Conservation (phyloP, 257 asterid species). For the Salvia splendens region DNA sequence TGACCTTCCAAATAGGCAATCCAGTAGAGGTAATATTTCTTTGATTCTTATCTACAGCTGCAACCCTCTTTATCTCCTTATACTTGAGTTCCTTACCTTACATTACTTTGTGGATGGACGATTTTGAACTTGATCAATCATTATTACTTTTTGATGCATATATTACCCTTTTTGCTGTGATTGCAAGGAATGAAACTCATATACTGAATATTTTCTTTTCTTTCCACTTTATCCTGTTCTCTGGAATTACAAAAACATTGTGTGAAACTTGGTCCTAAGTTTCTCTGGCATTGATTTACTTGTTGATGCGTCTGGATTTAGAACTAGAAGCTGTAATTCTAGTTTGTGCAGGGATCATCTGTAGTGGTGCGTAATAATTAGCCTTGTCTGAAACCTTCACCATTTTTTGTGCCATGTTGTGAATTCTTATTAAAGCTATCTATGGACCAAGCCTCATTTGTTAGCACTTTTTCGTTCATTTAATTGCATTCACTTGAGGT, state of each 20-base stretch:
- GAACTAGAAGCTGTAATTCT: background rate
- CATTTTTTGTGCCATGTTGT: background rate
- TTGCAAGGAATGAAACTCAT: background rate
- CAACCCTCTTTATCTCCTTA: constrained; percentile 5
- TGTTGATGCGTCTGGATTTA: background rate
- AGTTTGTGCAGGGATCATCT: background rate
- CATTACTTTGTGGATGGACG: background rate
- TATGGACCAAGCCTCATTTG: background rate
- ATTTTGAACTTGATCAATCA: background rate
- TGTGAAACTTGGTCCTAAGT: constrained; percentile 4
- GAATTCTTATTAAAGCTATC: background rate
- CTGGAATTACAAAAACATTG: background rate
- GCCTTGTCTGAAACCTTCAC: background rate
- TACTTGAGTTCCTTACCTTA: constrained; percentile 15
- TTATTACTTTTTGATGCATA: constrained; percentile 7
- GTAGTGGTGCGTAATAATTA: background rate
- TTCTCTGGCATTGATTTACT: background rate
- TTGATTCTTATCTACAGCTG: constrained; percentile 24
- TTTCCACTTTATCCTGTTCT: background rate
- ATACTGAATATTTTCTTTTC: constrained; percentile 13
- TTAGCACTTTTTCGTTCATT: constrained; percentile 6
- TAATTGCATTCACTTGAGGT: background rate
- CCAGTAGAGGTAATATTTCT: constrained; percentile 66
- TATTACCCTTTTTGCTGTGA: constrained; percentile 19
- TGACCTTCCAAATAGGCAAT: constrained; percentile 61